Evolutionary conservation across 352 stramenopile species (phyloP).

Genomic region (Elongisporangium prolatum): DNA sequence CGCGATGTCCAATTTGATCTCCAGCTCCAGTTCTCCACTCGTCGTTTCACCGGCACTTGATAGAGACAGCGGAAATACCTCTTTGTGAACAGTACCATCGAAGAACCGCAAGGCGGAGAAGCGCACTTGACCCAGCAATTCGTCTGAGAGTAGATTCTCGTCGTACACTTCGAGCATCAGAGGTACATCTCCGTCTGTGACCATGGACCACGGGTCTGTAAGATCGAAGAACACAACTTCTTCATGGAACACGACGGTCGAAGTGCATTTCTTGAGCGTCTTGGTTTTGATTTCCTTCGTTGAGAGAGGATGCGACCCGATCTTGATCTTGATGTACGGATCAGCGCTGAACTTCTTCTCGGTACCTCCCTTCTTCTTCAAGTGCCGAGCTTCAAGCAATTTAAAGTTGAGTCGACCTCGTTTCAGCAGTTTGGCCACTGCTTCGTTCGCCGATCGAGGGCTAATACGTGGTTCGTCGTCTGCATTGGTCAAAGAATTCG

Average conservation of each 20-base stretch:
- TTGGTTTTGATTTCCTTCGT: slow-evolving; percentile 72
- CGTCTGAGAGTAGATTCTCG: slow-evolving; percentile 84
- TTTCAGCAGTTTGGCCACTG: slow-evolving; percentile 50
- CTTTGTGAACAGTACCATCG: slow-evolving; percentile 48
- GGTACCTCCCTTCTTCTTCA: slow-evolving; percentile 50
- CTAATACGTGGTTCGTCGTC: slow-evolving; percentile 5
- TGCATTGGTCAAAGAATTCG: slow-evolving; percentile 1
- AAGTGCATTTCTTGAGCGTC: slow-evolving; percentile 78
- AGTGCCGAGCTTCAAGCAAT: slow-evolving; percentile 53
- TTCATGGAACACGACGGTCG: slow-evolving; percentile 82
- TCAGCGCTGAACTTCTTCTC: slow-evolving; percentile 77
- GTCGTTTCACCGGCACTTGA: slow-evolving; percentile 13
- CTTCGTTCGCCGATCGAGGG: slow-evolving; percentile 8
- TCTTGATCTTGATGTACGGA: slow-evolving; percentile 75
- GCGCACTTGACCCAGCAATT: slow-evolving; percentile 64
- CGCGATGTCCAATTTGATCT: slow-evolving; percentile 75
- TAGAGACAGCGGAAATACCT: slow-evolving; percentile 59
- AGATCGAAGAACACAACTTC: slow-evolving; percentile 82
- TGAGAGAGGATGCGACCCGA: slow-evolving; percentile 69
- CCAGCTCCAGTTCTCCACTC: slow-evolving; percentile 57
- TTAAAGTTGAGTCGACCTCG: slow-evolving; percentile 68
- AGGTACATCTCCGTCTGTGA: slow-evolving; percentile 68
- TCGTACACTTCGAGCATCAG: slow-evolving; percentile 83
- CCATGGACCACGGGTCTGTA: slow-evolving; percentile 59
- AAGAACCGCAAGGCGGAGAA: slow-evolving; percentile 82